A percentile compares a stretch with the other conserved stretches of the same genome.
Evolutionary conservation across 495 filamentous ascomycete genomes (phyloP).

Genomic region (Neurospora sp.): DNA sequence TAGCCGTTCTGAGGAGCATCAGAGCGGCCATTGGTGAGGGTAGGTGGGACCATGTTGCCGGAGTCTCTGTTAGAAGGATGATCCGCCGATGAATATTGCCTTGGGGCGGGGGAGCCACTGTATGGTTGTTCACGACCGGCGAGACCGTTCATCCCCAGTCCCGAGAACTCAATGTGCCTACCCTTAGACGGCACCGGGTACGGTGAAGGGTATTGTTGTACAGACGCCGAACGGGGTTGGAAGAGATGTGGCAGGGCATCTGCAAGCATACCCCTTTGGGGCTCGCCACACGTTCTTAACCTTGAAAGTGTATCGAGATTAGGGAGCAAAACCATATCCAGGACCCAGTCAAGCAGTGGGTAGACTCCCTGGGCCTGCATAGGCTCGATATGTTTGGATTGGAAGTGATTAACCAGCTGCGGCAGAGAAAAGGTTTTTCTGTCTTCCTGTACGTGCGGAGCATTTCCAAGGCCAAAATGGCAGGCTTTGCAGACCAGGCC

Average conservation of each 20-base stretch:
- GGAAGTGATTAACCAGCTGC: conserved; percentile 59
- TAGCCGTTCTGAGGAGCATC: background rate
- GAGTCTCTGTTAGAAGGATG: background rate
- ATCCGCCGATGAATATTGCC: background rate
- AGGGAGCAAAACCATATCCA: conserved; percentile 62
- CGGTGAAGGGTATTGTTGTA: background rate
- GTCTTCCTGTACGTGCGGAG: conserved; percentile 24
- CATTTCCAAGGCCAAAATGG: conserved; percentile 26
- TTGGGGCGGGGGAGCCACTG: background rate
- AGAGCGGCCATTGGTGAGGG: background rate
- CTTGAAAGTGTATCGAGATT: conserved; percentile 38
- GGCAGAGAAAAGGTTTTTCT: conserved; percentile 48
- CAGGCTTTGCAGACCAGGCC: conserved; percentile 57
- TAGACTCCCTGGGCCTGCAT: conserved; percentile 11
- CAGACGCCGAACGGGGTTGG: background rate
- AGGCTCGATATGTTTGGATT: conserved; percentile 42
- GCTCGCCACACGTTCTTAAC: conserved; percentile 34
- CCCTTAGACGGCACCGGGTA: background rate
- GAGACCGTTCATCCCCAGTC: background rate
- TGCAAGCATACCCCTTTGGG: conserved; percentile 49
- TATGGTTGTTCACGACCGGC: background rate
- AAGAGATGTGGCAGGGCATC: conserved; percentile 44
- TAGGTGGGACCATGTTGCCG: background rate
- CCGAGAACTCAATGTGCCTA: background rate
- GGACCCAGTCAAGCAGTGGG: conserved; percentile 47